Percentiles rank a stretch among this genome's conserved stretches.
Conservation (phyloP, 2,329 filamentous ascomycete genomes). For the Colletotrichum cuscutae region DNA sequence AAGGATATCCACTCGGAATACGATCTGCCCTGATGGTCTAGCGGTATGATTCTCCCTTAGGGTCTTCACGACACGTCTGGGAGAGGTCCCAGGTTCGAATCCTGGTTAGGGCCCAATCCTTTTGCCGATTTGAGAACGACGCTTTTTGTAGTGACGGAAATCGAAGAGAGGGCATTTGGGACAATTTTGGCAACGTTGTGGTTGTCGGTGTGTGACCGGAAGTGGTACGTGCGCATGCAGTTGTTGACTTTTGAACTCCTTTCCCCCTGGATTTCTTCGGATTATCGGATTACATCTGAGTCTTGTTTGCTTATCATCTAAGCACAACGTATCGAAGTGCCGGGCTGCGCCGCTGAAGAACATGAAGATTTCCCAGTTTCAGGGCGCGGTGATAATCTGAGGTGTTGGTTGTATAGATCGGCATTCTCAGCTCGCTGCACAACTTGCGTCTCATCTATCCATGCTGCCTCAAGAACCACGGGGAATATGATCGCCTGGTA, state of each 20-base stretch:
- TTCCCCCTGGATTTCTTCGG: neutral
- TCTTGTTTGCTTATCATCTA: neutral
- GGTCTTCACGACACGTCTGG: neutral
- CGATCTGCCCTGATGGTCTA: conserved; percentile 30
- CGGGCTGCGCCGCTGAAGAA: neutral
- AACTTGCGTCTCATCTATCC: neutral
- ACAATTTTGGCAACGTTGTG: neutral
- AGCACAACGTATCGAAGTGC: neutral
- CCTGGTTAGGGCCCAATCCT: conserved; percentile 28
- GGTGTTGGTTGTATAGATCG: neutral
- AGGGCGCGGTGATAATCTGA: neutral
- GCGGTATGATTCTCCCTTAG: conserved; percentile 35
- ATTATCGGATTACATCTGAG: no score
- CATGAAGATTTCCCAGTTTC: no score
- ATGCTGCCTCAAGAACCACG: neutral
- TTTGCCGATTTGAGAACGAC: neutral
- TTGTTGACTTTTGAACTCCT: neutral
- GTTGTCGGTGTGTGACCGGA: neutral
- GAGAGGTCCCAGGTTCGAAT: conserved; percentile 34
- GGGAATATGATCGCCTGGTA: neutral
- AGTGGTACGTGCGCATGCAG: neutral
- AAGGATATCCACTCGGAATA: neutral
- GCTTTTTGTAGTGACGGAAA: neutral
- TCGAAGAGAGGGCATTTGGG: neutral
- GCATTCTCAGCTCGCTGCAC: neutral